Conservation (phyloP, 495 filamentous ascomycete species). For the Hyaloscypha hepaticicola region DNA sequence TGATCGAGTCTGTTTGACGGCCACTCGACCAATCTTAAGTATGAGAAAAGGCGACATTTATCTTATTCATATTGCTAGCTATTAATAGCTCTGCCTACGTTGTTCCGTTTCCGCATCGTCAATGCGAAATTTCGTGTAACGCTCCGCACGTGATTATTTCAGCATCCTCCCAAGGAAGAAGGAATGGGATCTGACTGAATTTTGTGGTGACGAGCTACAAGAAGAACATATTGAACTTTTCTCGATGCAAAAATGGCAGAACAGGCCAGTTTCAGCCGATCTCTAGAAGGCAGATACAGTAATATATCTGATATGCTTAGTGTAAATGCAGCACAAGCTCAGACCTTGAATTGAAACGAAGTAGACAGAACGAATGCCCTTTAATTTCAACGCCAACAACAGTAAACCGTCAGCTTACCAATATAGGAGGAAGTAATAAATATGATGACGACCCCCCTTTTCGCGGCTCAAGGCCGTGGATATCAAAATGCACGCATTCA, state of each 20-base stretch:
- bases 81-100: not conserved
- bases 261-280: not conserved
- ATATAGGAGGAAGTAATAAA: not conserved
- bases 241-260: not conserved
- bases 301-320: not conserved
- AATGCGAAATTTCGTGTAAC: not conserved
- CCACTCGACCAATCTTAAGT: not conserved
- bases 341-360: not conserved
- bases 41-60: not conserved
- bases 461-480: not conserved
- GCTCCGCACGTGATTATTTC: too few species aligned
- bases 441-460: not conserved
- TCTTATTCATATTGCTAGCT: not conserved
- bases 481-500: not conserved
- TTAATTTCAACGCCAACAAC: not conserved
- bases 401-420: not conserved
- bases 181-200: too few species aligned
- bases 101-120: not conserved
- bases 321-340: not conserved
- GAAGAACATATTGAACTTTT: too few species aligned
- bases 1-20: not conserved
- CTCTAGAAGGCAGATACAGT: not conserved
- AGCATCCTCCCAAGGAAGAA: not conserved
- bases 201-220: too few species aligned
- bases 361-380: not conserved